A percentile compares a stretch with the other conserved stretches of the same genome.
These are phyloP conservation scores for Penicillium sp. DNA, from an alignment of 2,329 filamentous ascomycete genomes.

Conservation along the genomic window DNA sequence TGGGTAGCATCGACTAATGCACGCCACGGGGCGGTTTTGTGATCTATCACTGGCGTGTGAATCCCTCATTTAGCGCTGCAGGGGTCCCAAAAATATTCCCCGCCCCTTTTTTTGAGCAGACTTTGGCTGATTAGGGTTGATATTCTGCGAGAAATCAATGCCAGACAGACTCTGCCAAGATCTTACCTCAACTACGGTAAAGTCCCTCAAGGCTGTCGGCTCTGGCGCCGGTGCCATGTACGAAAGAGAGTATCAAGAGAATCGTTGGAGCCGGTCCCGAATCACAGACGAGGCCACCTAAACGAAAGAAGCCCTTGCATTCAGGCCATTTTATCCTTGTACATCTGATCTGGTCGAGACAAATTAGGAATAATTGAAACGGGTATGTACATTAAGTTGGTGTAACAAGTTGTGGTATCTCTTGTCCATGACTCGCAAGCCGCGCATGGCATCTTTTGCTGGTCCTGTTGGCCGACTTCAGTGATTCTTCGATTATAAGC, in stretches of 20 bases:
- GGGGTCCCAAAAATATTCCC: too few species aligned
- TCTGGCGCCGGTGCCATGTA: not conserved
- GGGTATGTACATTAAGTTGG: conserved; percentile 3
- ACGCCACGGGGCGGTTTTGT: not conserved
- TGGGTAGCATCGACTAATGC: too few species aligned
- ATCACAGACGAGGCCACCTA: not conserved
- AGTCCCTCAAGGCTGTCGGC: not conserved
- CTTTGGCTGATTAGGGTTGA: not conserved
- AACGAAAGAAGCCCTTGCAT: not conserved
- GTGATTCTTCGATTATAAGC: conserved; percentile 19
- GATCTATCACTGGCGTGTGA: not conserved
- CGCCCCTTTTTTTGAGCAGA: not conserved
- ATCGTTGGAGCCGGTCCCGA: not conserved
- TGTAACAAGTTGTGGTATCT: not conserved
- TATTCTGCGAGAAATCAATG: not conserved
- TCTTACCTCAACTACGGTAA: not conserved
- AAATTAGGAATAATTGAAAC: not conserved
- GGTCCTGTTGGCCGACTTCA: conserved; percentile 5
- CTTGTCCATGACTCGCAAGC: not conserved
- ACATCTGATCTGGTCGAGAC: not conserved
- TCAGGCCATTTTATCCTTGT: too few species aligned
- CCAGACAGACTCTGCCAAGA: not conserved
- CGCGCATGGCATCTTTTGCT: not conserved
- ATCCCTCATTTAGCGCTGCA: not conserved
- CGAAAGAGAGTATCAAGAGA: not conserved